Base-by-base conservation (phyloP, 768 basidiomycete species). In the Lentinus brumalis region DNA sequence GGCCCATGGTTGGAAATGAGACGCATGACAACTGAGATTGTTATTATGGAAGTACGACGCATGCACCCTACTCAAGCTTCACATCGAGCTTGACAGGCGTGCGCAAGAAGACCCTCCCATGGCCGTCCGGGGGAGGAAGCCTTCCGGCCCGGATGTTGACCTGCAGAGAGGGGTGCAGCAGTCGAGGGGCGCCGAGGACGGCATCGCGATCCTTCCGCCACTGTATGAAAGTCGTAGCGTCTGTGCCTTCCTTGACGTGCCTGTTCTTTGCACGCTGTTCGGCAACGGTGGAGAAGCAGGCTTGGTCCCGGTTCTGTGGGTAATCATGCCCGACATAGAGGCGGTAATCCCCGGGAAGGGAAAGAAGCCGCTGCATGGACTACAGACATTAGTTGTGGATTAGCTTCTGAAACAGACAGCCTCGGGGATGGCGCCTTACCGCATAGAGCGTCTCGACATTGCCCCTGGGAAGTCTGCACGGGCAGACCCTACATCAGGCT, bases 281-380 rank as follows among this genome's bases (percentile, higher is more conserved):
- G 7, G 65, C 69, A 14, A 77, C 75, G n/a, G 76, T 75, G 29
- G 70, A 67, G 57, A 70, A 68, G 54, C 70, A 67, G 2, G 66
- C 70, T 15, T 70, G 66, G 30, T 68, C 66, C 6, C 67, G 62
- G 47, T 71, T 59, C 29, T 71, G 69, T 52, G 74, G 76, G 54
- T 77, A 78, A 65, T 77, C 77, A 42, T 78, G 77, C 10, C 76
- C 76, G 7, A 75, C 74, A 50, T 76, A 77, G 32, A 78, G 68
- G 41, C 70, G 71, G 57, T 71, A 70, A 50, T 72, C 68, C 26
- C 66, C 59, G 14, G 76, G 75, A n/a, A 75, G 63, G 8, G 70
- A 60, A 32, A 77, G 69, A 6, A 78, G 67, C 32, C 73, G 71
- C 57, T 71, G 71, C 73, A 78, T 75, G 7, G 76, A 77, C 77